These are phyloP conservation scores for Rhodotorula sp. DNA, from an alignment of 1,284 basidiomycete genomes.

Conservation along the genomic window DNA sequence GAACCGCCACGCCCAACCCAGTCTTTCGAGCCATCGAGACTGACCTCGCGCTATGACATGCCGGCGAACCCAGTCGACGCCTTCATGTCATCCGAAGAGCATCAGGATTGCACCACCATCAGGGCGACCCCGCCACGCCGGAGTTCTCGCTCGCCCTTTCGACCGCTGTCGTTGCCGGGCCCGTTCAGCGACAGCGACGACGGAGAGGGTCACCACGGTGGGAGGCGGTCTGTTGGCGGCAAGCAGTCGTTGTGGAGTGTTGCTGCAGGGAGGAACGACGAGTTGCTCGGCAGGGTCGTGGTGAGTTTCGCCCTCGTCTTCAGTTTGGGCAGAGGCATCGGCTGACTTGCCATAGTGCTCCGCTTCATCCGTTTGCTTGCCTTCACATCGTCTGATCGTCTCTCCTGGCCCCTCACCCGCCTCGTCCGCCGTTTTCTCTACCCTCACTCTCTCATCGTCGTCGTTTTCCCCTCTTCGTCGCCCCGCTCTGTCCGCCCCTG, in stretches of 20 bases:
- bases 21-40: slow-evolving; percentile 14
- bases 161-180: slow-evolving; percentile 14
- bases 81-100: neutral
- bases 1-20: slow-evolving; percentile 26
- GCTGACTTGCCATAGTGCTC: slow-evolving; percentile 4
- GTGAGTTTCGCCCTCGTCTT: slow-evolving; percentile 10
- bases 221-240: no score
- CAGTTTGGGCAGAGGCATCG: no score
- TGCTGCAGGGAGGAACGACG: slow-evolving; percentile 11
- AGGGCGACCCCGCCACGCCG: neutral
- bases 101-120: no score
- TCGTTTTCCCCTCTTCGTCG: neutral
- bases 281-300: slow-evolving; percentile 10
- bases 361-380: neutral
- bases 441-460: slow-evolving; percentile 11
- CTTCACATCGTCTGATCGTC: neutral
- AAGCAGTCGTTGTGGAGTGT: neutral
- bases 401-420: neutral
- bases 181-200: slow-evolving; percentile 3
- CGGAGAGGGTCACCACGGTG: neutral
- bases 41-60: slow-evolving; percentile 8
- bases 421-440: neutral
- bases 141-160: slow-evolving; percentile 10
- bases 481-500: neutral
- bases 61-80: neutral